phyloP scores from a whole-genome alignment of 2,329 filamentous ascomycete genomes.

The Phoma sp. region DNA sequence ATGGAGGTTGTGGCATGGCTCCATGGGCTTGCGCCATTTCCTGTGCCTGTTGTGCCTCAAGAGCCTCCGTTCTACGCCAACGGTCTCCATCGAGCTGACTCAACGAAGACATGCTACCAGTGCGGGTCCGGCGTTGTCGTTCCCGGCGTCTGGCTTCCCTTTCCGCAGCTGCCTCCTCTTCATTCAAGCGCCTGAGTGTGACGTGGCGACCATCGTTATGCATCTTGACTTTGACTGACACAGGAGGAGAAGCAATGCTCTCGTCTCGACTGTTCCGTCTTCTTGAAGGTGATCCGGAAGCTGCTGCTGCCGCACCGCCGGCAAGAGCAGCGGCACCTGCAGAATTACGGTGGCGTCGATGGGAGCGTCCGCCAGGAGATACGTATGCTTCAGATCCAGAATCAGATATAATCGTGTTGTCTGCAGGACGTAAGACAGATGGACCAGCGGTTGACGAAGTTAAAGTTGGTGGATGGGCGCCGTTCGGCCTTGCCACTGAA shows the following conservation, averaged over 20 bases:
- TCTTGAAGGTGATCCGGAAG: conserved; percentile 36
- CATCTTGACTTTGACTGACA: conserved; percentile 69
- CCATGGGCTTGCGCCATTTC: conserved; percentile 31
- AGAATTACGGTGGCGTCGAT: conserved; percentile 38
- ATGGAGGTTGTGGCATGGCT: conserved; percentile 21
- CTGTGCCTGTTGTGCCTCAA: conserved; percentile 44
- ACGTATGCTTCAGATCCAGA: conserved; percentile 49
- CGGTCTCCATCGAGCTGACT: conserved; percentile 45
- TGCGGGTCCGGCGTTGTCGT: conserved; percentile 46
- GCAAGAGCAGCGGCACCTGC: conserved; percentile 32
- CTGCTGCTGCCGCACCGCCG: conserved; percentile 33
- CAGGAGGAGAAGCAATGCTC: conserved; percentile 62
- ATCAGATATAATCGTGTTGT: conserved; percentile 48
- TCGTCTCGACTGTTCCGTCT: conserved; percentile 47
- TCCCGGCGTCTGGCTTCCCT: conserved; percentile 61
- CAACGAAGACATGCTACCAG: conserved; percentile 50
- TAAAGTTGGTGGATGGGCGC: conserved; percentile 32
- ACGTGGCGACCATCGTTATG: conserved; percentile 68
- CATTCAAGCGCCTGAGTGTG: conserved; percentile 65
- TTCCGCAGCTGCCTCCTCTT: conserved; percentile 67
- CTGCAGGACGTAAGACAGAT: conserved; percentile 44
- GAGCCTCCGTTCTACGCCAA: conserved; percentile 48
- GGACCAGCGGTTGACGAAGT: conserved; percentile 35
- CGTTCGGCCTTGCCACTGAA: conserved; percentile 48
- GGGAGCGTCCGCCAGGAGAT: conserved; percentile 44